These are phyloP conservation scores for Ophiostoma sp. DNA, from an alignment of 2,329 filamentous ascomycete species.

Conservation along the genomic window DNA sequence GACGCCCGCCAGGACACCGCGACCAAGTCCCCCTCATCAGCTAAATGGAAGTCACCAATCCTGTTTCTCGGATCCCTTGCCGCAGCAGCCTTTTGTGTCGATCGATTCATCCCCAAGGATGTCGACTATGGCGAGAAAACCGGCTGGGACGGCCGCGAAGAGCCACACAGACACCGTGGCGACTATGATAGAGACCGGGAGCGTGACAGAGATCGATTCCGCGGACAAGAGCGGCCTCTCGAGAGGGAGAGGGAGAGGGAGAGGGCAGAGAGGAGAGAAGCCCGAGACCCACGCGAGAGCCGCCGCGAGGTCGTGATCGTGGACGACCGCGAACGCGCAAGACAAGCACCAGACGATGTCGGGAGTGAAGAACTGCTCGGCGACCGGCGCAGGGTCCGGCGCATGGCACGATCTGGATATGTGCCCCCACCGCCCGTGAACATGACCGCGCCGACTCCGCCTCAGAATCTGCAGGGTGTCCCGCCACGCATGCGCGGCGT, in stretches of 20 bases:
- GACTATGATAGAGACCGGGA: not conserved
- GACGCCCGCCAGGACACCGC: not conserved
- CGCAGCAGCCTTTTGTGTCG: constrained; percentile 36
- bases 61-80: constrained; percentile 38
- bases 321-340: not conserved
- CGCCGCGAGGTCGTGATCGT: not conserved
- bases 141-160: constrained; percentile 30
- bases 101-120: constrained; percentile 40
- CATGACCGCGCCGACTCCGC: constrained; percentile 14
- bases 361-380: not conserved
- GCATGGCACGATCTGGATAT: constrained; percentile 6
- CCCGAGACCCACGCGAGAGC: not conserved
- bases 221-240: not conserved
- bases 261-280: not conserved
- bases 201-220: not conserved
- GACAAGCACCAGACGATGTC: not conserved
- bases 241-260: not conserved
- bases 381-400: constrained; percentile 6
- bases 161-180: constrained; percentile 7
- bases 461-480: not conserved
- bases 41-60: constrained; percentile 34
- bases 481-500: constrained; percentile 15
- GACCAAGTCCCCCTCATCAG: constrained; percentile 1
- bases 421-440: constrained; percentile 11
- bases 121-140: constrained; percentile 38